Percentiles rank a stretch among this genome's conserved stretches.
Conservation (phyloP, 495 filamentous ascomycete genomes). For the Neurospora sp. region DNA sequence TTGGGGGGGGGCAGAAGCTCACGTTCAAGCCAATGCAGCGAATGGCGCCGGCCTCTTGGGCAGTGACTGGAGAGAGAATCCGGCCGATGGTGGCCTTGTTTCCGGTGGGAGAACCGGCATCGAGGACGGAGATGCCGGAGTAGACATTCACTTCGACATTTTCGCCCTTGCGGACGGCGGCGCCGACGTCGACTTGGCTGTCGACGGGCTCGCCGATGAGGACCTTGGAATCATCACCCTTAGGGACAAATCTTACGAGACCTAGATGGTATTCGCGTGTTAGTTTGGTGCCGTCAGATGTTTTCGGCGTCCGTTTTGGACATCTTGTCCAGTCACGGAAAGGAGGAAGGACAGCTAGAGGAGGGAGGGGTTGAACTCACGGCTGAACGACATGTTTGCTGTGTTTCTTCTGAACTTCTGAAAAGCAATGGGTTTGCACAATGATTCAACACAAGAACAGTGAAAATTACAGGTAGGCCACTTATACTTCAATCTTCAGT, state of each 20-base stretch:
- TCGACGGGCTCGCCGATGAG: slow-evolving; percentile 49
- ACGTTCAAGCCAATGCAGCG: slow-evolving; percentile 40
- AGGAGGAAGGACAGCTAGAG: background rate
- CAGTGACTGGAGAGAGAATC: slow-evolving; percentile 45
- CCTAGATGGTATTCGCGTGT: slow-evolving; percentile 21
- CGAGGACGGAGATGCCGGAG: slow-evolving; percentile 45
- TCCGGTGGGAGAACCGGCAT: slow-evolving; percentile 37
- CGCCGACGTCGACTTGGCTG: slow-evolving; percentile 41
- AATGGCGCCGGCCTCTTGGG: slow-evolving; percentile 34
- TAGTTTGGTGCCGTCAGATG: too few relatives aligned
- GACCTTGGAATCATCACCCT: slow-evolving; percentile 36
- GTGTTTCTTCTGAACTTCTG: background rate
- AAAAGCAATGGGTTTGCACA: background rate
- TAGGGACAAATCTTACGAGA: slow-evolving; percentile 50
- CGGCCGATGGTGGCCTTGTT: slow-evolving; percentile 39
- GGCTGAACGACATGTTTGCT: background rate
- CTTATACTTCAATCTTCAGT: background rate
- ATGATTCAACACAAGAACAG: background rate
- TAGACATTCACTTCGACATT: slow-evolving; percentile 45
- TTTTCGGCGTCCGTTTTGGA: background rate
- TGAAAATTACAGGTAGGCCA: background rate
- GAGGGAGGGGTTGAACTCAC: background rate
- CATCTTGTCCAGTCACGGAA: background rate
- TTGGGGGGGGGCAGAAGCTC: background rate
- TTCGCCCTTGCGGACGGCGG: slow-evolving; percentile 42